Base-by-base conservation (phyloP, 169 alveolate genomes). In the Eimeria necatrix region DNA sequence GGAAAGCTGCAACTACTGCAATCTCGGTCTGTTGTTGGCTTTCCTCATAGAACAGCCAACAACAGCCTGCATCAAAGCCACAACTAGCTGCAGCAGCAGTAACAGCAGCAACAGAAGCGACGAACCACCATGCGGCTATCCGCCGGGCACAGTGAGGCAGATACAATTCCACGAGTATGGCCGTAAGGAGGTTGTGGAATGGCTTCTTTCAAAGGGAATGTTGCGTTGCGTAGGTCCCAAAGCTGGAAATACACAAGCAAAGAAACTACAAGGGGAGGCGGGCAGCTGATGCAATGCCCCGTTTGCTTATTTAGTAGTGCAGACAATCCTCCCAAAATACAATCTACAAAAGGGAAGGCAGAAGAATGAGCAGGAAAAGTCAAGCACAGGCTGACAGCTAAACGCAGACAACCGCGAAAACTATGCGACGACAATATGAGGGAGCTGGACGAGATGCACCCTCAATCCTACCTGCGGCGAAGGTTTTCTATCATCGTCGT, bases 401-500 rank as follows among this genome's bases (percentile, higher is more conserved):
- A 48, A 1, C 22, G 41, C 9, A 49, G 64, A 78, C 24, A 48
- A 16, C 3, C 2, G 80, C 12, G 80, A 24, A 24, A 68, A 12
- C 20, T 12, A 18, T 68, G 10, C 48, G 32, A 20, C 4, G 64
- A 14, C 41, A 51, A 6, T 20, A 4, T 32, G 59, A 49, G 3
- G 10, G 22, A 56, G 48, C 16, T 12, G 24, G 52, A 16, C 3
- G 16, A 53, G n/a, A 53, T 32, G 52, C 18, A 60, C 0, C 3
- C 0, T 16, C 4, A 20, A 0, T 3, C 53, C 9, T 14, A 90
- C 94, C 89, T 93, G 97, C 7, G 96, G 95, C 2, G 96, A 64
- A 1, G 97, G 97, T 20, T 96, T 95, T 71, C 97, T 86, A 73
- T 96, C 97, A 59, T 96, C 97, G 84, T 96, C 97, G 56, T 95